Percentiles rank a stretch among this genome's conserved stretches.
Evolutionary conservation across 2,329 filamentous ascomycete species (phyloP).

Genomic region (Boeremia exigua): DNA sequence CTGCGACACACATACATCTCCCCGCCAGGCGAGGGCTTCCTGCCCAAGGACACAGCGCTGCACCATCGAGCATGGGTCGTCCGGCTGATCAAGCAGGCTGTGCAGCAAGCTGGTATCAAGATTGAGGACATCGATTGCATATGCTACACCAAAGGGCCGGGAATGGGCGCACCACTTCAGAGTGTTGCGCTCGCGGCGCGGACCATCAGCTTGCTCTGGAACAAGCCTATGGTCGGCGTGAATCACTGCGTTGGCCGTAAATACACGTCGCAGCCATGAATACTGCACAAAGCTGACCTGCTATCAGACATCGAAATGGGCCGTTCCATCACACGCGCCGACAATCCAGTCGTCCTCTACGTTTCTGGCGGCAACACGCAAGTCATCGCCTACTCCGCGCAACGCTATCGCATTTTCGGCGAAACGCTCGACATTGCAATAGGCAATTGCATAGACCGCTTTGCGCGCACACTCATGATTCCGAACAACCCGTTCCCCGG

Average conservation of each 20-base stretch:
- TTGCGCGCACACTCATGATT: conserved; percentile 88
- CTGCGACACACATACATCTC: conserved; percentile 92
- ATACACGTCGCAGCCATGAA: conserved; percentile 27
- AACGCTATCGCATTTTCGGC: conserved; percentile 95
- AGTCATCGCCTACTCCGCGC: conserved; percentile 94
- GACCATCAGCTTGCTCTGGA: conserved; percentile 82
- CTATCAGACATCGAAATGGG: conserved; percentile 92
- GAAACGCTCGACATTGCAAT: conserved; percentile 98
- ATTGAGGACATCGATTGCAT: conserved; percentile 79
- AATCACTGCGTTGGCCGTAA: conserved; percentile 93
- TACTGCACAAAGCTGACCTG: not conserved
- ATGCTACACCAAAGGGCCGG: conserved; percentile 93
- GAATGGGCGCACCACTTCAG: conserved; percentile 93
- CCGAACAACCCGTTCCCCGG: conserved; percentile 95
- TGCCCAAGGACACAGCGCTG: conserved; percentile 92
- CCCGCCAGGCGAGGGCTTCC: conserved; percentile 90
- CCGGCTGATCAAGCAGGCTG: conserved; percentile 76
- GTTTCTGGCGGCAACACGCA: conserved; percentile 96
- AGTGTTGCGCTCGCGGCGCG: conserved; percentile 85
- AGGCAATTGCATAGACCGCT: conserved; percentile 95
- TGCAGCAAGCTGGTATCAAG: conserved; percentile 66
- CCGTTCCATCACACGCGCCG: conserved; percentile 84
- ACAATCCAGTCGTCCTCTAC: conserved; percentile 93
- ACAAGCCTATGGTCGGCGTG: conserved; percentile 86
- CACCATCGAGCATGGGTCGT: conserved; percentile 91